These are phyloP conservation scores for Populus hybrid DNA, from an alignment of 441 rosid species.

Conservation along the genomic window DNA sequence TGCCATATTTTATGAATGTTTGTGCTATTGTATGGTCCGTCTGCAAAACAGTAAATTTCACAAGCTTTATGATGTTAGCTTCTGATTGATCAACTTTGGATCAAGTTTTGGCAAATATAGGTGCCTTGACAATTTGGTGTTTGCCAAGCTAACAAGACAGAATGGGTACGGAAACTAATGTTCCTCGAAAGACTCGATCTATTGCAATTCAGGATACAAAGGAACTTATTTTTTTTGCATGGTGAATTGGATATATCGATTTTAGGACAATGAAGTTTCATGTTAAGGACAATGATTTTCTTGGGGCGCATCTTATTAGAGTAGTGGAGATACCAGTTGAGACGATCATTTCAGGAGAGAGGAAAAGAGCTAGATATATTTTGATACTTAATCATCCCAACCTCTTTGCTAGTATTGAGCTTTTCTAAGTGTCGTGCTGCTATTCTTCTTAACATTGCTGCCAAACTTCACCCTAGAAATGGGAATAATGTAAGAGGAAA, in stretches of 20 bases:
- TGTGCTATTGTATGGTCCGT: slow-evolving; percentile 2
- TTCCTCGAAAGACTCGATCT: not conserved
- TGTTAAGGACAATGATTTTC: slow-evolving; percentile 79
- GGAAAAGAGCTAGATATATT: too few relatives aligned
- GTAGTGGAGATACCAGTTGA: slow-evolving; percentile 51
- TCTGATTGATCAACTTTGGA: slow-evolving; percentile 5
- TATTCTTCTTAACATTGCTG: too few relatives aligned
- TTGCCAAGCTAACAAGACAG: slow-evolving; percentile 10
- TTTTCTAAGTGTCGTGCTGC: too few relatives aligned
- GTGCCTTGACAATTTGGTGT: slow-evolving; percentile 10
- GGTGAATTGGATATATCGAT: slow-evolving; percentile 59
- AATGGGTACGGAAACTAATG: slow-evolving; percentile 22
- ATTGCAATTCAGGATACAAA: slow-evolving; percentile 15
- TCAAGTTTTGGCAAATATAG: not conserved
- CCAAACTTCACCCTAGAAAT: too few relatives aligned
- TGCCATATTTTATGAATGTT: not conserved
- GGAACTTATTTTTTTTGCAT: slow-evolving; percentile 45
- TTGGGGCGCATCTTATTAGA: slow-evolving; percentile 79
- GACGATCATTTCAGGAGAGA: slow-evolving; percentile 41
- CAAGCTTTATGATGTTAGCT: slow-evolving; percentile 13
- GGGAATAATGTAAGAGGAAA: too few relatives aligned
- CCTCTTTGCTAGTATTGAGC: too few relatives aligned
- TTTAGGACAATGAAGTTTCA: slow-evolving; percentile 58
- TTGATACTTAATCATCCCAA: too few relatives aligned
- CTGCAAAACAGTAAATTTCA: slow-evolving; percentile 1